Base-by-base conservation (phyloP, 352 stramenopile species). In the Blastocystis sp. region DNA sequence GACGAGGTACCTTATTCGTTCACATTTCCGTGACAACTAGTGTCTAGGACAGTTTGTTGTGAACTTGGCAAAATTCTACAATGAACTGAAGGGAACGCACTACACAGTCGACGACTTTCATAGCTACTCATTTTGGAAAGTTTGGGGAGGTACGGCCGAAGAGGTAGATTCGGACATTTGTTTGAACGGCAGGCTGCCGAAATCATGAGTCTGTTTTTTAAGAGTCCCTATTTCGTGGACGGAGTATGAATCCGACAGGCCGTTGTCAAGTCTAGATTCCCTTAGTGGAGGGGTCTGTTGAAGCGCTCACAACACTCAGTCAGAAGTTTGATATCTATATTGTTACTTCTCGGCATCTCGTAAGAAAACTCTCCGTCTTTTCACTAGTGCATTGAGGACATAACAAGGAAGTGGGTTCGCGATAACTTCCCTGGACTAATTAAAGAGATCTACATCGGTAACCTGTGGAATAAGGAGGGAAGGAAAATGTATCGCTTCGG, bases 91-190 rank as follows among this genome's bases (percentile, higher is more conserved):
- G 11, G 73, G 73, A 85, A 85, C 73, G 39, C 45, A 85, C 56
- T 39, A 53, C 11, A 85, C 73, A 24, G 73, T 85, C 5, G 73
- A 85, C 50, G 73, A 85, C 50, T 85, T 85, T n/a, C 54, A 65
- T 20, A 85, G 73, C 73, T 85, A 85, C 47, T 85, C 73, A 3
- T 85, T 85, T 85, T 85, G 73, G 73, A 53, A 85, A 85, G 73
- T 85, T 16, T 85, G 73, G 73, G 73, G 73, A 85, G 73, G 73
- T 34, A 66, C 43, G n/a, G 24, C 20, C 9, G 73, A 85, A 45
- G 47, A 59, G 39, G 73, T 85, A 24, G 45, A 64, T 39, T 45
- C 18, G 4, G 11, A 26, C 30, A 34, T 66, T n/a, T 5, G 3
- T 30, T 43, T 85, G 34, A 85, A 13, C 8, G 9, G 0, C 68